Base-by-base conservation (phyloP, 1,284 basidiomycete genomes). In the Pterulicium gracile region DNA sequence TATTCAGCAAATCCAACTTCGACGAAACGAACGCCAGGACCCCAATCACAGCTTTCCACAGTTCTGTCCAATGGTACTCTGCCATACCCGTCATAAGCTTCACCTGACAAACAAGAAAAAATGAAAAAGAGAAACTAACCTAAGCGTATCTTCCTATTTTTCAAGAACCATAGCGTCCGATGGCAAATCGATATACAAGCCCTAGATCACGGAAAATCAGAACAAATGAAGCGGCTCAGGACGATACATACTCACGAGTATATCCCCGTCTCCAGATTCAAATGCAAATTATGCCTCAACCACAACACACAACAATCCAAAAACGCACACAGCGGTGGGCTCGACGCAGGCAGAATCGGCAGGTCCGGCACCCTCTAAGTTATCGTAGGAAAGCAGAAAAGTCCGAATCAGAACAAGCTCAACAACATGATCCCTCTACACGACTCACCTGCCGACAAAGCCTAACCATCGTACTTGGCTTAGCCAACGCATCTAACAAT, bases 271-370 rank as follows among this genome's bases (percentile, higher is more conserved):
- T 82, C 77, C 3, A 83, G 59, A 18, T 66, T 69, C 54, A 70
- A 79, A 47, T 81, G 77, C 32, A 84, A 58, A 54, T 81, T 81
- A 53, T 84, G 80, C 17, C 77, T 71, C 20, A 81, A 56, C 77
- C 77, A 83, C n/a, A 83, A 61, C 4, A 79, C 66, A 54, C 75
- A 79, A 47, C 75, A 80, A 56, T 83, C 80, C 17, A 83, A 54
- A 15, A 83, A 43, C 2, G 77, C 71, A 52, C 75, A 76, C 18
- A 80, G 51, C 1, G 71, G 67, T 0, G 75, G 64, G 40, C 70
- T 61, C 4, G 65, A 58, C 3, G 58, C 47, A 1, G 77, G 68
- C 27, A 81, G 60, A n/a, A 65, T 53, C 4, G 80, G 81, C 17
- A 70, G 49, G 10, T n/a, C 10, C 7, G 39, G 39, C 7, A 50